Base-by-base conservation (phyloP, 2,329 filamentous ascomycete genomes). In the Endoconidiophora laricicola region DNA sequence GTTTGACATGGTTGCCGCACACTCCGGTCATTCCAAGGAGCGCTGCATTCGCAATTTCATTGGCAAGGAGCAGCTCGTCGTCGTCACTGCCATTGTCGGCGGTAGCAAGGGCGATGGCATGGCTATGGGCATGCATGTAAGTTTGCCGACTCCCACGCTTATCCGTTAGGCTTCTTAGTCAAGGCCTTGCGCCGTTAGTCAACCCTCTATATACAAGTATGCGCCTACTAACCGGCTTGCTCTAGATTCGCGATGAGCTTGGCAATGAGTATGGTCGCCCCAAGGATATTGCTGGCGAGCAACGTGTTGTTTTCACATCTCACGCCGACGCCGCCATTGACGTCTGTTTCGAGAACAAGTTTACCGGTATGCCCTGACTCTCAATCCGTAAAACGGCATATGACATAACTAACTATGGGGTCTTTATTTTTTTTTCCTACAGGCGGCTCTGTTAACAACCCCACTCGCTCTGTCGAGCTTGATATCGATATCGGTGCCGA, bases 21-120 rank as follows among this genome's bases (percentile, higher is more conserved):
- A 69, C 48, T 65, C 68, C 52, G 51, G 54, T 55, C 71, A 76
- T 63, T 78, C 81, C 59, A 77, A 81, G 61, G 83, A 90, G 69
- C 78, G 90, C 69, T 98, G 91, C 70, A 84, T 98, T 65, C 79
- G 90, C 64, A 98, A 98, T 71, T 98, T 95, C 65, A 88, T 95
- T 57, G 76, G 78, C 54, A 83, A 79, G 67, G 87, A 95, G 62
- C 94, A 91, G 56, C 71, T 98, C 57, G 91, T 98, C 40, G 90
- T 96, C 33, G 90, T 98, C 48, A 96, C 90, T 52, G 85, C 88
- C 50, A 94, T 79, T 53, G 74, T 94, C 51, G 78, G 81, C 63
- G 91, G 91, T n/a, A 69, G 69, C 57, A 85, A 82, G 67, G 90
- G 87, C 52, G 91, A 98, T 71, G 91, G 91, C 48, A 88, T 94